These are phyloP conservation scores for Oxalis stricta DNA, from an alignment of 441 rosid species.

Conservation along the genomic window DNA sequence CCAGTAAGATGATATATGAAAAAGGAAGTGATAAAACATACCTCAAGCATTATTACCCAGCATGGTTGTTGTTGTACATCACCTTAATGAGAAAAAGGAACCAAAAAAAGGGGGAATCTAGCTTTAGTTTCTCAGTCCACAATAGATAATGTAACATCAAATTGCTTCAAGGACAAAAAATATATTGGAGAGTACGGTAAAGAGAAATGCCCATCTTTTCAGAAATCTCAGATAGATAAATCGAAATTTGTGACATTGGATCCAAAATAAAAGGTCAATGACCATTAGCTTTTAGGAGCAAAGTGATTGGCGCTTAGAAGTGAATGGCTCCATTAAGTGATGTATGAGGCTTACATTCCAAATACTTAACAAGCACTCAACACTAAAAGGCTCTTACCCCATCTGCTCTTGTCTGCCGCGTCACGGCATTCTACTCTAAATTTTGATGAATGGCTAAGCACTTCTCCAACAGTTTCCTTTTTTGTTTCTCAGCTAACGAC, in stretches of 20 bases:
- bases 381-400: slow-evolving; percentile 41
- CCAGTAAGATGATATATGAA: neutral
- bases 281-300: too few relatives aligned
- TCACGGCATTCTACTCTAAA: slow-evolving; percentile 82
- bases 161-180: neutral
- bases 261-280: too few relatives aligned
- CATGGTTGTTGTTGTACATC: slow-evolving; percentile 67
- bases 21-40: slow-evolving; percentile 16
- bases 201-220: too few relatives aligned
- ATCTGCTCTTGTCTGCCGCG: slow-evolving; percentile 74
- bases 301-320: too few relatives aligned
- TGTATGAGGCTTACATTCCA: too few relatives aligned
- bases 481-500: slow-evolving; percentile 71
- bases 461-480: slow-evolving; percentile 81
- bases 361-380: too few relatives aligned
- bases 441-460: slow-evolving; percentile 62
- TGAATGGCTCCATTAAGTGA: too few relatives aligned
- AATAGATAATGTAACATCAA: neutral
- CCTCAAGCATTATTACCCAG: slow-evolving; percentile 98
- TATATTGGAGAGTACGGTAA: neutral
- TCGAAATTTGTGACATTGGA: too few relatives aligned
- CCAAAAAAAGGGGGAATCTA: neutral
- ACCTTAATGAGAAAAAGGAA: slow-evolving; percentile 27
- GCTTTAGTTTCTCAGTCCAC: slow-evolving; percentile 3
- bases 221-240: neutral